phyloP scores from a whole-genome alignment of 2,329 filamentous ascomycete species.

The Pseudogymnoascus sp. region DNA sequence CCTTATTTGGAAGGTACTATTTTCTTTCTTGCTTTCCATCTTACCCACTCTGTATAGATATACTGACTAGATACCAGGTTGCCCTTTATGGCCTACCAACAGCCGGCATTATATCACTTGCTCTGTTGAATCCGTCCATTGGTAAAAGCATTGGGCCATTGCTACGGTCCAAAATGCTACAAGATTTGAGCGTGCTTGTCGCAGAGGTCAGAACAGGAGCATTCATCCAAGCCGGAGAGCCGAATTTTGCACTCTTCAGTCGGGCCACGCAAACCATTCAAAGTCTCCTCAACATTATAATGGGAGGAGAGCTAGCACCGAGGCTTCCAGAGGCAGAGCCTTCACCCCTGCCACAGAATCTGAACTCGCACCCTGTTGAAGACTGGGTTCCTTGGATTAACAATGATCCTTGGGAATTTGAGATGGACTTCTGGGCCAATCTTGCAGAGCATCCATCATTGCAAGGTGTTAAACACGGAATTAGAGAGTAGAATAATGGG shows the following conservation, averaged over 20 bases:
- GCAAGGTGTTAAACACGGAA: neutral
- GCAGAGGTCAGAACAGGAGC: slow-evolving; percentile 27
- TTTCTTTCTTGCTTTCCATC: slow-evolving; percentile 9
- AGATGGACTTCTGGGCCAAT: slow-evolving; percentile 27
- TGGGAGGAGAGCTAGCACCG: neutral
- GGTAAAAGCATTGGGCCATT: neutral
- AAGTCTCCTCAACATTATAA: slow-evolving; percentile 19
- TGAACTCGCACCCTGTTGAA: neutral
- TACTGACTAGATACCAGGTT: slow-evolving; percentile 19
- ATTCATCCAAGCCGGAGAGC: slow-evolving; percentile 21
- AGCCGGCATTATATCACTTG: slow-evolving; percentile 27
- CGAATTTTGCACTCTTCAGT: slow-evolving; percentile 24
- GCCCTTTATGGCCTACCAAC: slow-evolving; percentile 29
- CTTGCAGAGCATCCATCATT: slow-evolving; percentile 25
- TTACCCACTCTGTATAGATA: too few species aligned
- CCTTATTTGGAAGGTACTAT: slow-evolving; percentile 14
- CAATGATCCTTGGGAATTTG: slow-evolving; percentile 23
- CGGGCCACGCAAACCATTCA: slow-evolving; percentile 26
- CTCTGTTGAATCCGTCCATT: slow-evolving; percentile 17
- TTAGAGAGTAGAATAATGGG: neutral
- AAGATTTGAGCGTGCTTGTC: slow-evolving; percentile 26
- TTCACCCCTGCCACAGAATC: neutral
- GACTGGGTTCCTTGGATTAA: slow-evolving; percentile 15
- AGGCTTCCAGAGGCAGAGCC: neutral
- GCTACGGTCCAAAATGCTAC: slow-evolving; percentile 20